Conservation (phyloP, 148 eudicot genomes). For the Silene latifolia region DNA sequence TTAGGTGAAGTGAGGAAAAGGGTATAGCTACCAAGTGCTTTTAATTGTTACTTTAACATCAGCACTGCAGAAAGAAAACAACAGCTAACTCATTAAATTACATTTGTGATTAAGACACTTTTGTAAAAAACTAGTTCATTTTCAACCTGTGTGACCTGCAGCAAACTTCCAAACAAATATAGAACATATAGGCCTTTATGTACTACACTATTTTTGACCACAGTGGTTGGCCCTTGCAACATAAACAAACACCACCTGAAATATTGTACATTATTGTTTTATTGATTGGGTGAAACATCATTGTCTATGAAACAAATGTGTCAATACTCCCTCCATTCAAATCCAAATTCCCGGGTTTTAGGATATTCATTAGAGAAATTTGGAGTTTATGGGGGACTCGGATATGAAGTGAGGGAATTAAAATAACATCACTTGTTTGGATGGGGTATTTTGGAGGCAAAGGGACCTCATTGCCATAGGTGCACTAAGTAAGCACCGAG, state of each 20-base stretch:
- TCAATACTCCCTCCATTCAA: too few species aligned
- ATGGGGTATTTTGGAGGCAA: too few species aligned
- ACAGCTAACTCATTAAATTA: constrained; percentile 11
- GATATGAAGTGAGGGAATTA: too few species aligned
- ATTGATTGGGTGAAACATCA: constrained; percentile 21
- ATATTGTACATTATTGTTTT: background rate
- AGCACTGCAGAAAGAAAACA: constrained; percentile 20
- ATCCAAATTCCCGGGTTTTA: too few species aligned
- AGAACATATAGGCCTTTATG: background rate
- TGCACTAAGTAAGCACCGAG: too few species aligned
- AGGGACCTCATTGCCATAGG: too few species aligned
- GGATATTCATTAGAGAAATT: background rate
- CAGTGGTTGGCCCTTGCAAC: constrained; percentile 25
- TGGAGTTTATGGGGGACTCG: too few species aligned
- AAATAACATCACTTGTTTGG: too few species aligned
- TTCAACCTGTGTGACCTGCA: constrained; percentile 13
- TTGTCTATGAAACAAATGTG: constrained; percentile 11
- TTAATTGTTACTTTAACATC: background rate
- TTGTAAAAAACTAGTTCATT: constrained; percentile 19
- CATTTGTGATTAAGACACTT: constrained; percentile 18
- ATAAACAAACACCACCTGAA: constrained; percentile 22
- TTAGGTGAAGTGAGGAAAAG: constrained; percentile 28
- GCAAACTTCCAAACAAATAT: constrained; percentile 20
- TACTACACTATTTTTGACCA: background rate
- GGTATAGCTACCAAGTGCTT: constrained; percentile 8